Base-by-base conservation (phyloP, 2,329 filamentous ascomycete species). In the Aspergillus awamori region DNA sequence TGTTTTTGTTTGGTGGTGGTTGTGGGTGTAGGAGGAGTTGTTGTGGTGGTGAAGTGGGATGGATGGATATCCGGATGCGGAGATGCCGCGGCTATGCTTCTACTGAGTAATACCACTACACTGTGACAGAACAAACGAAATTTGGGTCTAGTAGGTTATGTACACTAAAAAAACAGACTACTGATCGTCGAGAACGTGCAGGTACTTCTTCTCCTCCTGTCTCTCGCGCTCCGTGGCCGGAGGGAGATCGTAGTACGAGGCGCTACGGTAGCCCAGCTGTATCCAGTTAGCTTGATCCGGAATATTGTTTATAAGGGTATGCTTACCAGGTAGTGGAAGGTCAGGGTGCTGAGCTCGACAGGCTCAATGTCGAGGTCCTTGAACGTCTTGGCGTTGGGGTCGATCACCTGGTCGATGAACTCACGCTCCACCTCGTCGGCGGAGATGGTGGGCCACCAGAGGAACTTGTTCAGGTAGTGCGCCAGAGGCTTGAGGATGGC, bases 181-280 rank as follows among this genome's bases (percentile, higher is more conserved):
- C 84, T 93, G 87, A 77, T 95, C 89, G 76, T 96, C 92, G 74
- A 92, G 82, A 63, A 99, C 93, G 78, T 99, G 95, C 77, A 98
- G 82, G 78, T 96, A 99, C 84, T 97, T 95, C 86, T 89, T 95
- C 80, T 98, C 93, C 79, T 98, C 93, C 71, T 86, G 85, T 85
- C 89, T 95, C 84, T 99, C 95, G 79, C 90, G 91, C 82, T 97
- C 94, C 36, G 94, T 97, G 72, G 94, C 89, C 53, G 95, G 94
- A 54, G 95, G 95, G 68, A 98, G 84, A 76, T 99, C 94, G 79
- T 96, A 97, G 86, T 89, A 95, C 72, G 88, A 86, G 60, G 90
- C 86, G 80, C 91, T 94, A 75, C 95, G 90, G 84, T 92, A 97
- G 77, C 88, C 90, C 90, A 96, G 90, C 91, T 94, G 70, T 67